Evolutionary conservation across 768 basidiomycete genomes (phyloP).

Genomic region (Strobilomyces echinocephalus): DNA sequence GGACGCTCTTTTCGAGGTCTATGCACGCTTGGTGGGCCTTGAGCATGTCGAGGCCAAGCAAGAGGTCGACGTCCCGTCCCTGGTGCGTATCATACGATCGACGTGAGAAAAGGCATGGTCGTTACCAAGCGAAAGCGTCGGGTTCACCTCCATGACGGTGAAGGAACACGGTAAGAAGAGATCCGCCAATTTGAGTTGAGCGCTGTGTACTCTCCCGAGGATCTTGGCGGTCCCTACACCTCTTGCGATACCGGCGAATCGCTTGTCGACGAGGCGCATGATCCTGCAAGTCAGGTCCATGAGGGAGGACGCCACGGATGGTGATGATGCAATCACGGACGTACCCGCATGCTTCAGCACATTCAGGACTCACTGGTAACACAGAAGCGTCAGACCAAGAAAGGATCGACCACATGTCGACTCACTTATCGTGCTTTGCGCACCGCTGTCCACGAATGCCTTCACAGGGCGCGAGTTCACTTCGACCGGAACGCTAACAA

Average conservation of each 20-base stretch:
- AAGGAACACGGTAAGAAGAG: constrained; percentile 85
- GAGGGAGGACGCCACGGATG: neutral
- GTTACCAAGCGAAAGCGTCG: neutral
- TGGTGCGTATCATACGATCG: constrained; percentile 28
- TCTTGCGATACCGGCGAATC: constrained; percentile 83
- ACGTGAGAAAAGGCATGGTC: neutral
- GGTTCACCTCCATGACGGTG: constrained; percentile 85
- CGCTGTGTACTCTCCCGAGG: constrained; percentile 89
- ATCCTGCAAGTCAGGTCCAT: constrained; percentile 44
- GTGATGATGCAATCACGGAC: constrained; percentile 20
- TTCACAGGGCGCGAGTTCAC: constrained; percentile 88
- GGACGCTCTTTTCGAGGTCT: constrained; percentile 82
- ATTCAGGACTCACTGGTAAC: constrained; percentile 78
- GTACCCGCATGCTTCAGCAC: constrained; percentile 87
- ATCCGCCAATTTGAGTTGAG: constrained; percentile 84
- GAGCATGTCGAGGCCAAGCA: constrained; percentile 98
- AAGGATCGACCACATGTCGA: constrained; percentile 7
- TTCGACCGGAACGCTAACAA: constrained; percentile 75
- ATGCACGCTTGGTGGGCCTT: constrained; percentile 96
- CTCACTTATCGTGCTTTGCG: constrained; percentile 94
- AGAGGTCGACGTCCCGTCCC: constrained; percentile 91
- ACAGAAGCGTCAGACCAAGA: neutral
- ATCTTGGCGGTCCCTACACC: constrained; percentile 96
- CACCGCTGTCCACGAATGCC: constrained; percentile 98
- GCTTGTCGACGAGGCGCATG: constrained; percentile 87